Evolutionary conservation across 2,329 filamentous ascomycete species (phyloP).

Genomic region (Alternaria sp.): DNA sequence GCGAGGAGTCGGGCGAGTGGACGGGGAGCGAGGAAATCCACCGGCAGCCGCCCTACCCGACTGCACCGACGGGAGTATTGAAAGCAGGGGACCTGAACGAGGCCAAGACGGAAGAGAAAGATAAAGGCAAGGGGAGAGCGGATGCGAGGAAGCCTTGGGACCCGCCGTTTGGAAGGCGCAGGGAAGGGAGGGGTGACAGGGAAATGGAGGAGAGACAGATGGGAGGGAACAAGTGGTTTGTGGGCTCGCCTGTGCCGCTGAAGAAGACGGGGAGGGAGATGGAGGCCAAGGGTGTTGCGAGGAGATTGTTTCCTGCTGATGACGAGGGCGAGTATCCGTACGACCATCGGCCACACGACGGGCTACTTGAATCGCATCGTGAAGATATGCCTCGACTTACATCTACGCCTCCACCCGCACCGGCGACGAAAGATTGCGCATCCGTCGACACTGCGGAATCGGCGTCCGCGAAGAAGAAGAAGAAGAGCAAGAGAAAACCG

Average conservation of each 20-base stretch:
- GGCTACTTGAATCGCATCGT: not conserved
- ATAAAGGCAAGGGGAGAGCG: slow-evolving; percentile 3
- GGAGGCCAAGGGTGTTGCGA: not conserved
- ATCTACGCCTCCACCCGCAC: not conserved
- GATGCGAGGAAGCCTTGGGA: slow-evolving; percentile 37
- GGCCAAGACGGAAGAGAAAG: not conserved
- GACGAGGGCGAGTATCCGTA: not conserved
- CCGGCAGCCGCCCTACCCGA: not conserved
- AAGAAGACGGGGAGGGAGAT: not conserved
- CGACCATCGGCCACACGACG: not conserved
- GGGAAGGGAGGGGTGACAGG: not conserved
- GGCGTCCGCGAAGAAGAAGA: not conserved
- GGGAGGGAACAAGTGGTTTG: not conserved
- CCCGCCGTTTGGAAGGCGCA: slow-evolving; percentile 31
- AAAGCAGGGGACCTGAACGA: not conserved
- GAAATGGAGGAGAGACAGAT: not conserved
- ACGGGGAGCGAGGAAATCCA: slow-evolving; percentile 8
- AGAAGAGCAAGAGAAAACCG: not conserved
- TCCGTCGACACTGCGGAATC: not conserved
- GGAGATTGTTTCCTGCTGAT: not conserved
- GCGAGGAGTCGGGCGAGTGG: not conserved
- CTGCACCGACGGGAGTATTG: not conserved
- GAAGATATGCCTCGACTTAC: not conserved
- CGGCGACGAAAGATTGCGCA: not conserved
- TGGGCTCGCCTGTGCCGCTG: slow-evolving; percentile 4